Conservation (phyloP, 345 rosid species). For the Angophora floribunda region DNA sequence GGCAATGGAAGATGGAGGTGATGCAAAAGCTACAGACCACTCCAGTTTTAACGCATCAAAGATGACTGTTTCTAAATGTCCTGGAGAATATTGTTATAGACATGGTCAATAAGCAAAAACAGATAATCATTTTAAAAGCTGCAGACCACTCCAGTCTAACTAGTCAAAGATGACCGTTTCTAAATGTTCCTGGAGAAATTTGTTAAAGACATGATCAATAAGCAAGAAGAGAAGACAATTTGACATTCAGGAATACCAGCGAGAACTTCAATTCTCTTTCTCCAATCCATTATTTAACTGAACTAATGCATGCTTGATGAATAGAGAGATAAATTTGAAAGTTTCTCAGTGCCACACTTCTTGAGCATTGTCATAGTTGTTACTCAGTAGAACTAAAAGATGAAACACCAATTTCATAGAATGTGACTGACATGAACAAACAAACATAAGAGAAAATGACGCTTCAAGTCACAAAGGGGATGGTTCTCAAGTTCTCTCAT, state of each 20-base stretch:
- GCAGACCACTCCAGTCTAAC: constrained; percentile 76
- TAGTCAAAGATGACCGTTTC: constrained; percentile 77
- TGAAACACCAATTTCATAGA: not conserved
- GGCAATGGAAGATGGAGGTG: constrained; percentile 66
- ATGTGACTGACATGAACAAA: not conserved
- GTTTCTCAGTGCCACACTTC: not conserved
- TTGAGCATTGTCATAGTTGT: not conserved
- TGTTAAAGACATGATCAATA: not conserved
- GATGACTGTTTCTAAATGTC: constrained; percentile 74
- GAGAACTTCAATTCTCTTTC: not conserved
- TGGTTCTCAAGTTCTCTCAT: not conserved
- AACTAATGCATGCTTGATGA: not conserved
- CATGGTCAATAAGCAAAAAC: not conserved
- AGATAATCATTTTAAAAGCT: constrained; percentile 8
- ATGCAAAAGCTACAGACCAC: constrained; percentile 72
- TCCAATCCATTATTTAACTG: not conserved
- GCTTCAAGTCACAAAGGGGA: not conserved
- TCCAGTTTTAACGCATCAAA: constrained; percentile 65
- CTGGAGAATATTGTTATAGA: constrained; percentile 15
- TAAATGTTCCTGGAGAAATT: constrained; percentile 47
- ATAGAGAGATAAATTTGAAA: not conserved
- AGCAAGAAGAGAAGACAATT: not conserved
- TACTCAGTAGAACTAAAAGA: not conserved
- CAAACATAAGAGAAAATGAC: not conserved
- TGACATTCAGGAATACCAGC: not conserved